Conservation (phyloP, 805 yeast genomes). For the Ogataea nakhonphanomensis region DNA sequence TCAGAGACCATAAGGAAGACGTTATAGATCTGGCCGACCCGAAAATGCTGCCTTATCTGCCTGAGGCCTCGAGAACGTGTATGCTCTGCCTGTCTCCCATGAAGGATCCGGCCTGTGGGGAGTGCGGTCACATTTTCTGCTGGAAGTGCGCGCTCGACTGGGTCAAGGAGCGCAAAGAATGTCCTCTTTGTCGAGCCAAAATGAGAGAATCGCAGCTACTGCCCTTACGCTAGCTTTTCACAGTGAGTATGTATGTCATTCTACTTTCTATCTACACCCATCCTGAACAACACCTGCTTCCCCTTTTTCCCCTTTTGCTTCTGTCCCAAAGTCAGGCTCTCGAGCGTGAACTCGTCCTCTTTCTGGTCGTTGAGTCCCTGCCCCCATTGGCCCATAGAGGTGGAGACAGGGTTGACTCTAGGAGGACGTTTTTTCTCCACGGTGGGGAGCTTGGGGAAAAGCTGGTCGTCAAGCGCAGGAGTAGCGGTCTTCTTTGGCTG, state of each 20-base stretch:
- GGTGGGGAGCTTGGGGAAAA: slow-evolving; percentile 36
- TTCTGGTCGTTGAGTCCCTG: slow-evolving; percentile 2
- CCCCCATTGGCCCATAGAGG: slow-evolving; percentile 34
- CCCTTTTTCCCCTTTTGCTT: slow-evolving; percentile 41
- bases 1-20: slow-evolving; percentile 13
- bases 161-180: slow-evolving; percentile 83
- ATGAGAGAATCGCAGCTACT: slow-evolving; percentile 61
- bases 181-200: slow-evolving; percentile 84
- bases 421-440: slow-evolving; percentile 47
- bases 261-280: slow-evolving; percentile 36
- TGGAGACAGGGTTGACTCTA: slow-evolving; percentile 50
- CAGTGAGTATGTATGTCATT: not conserved
- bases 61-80: slow-evolving; percentile 68
- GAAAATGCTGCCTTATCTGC: slow-evolving; percentile 58
- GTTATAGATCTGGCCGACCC: slow-evolving; percentile 58
- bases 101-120: slow-evolving; percentile 79
- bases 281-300: slow-evolving; percentile 50
- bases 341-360: not conserved
- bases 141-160: slow-evolving; percentile 90
- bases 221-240: slow-evolving; percentile 44
- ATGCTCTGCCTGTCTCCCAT: slow-evolving; percentile 79
- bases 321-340: slow-evolving; percentile 18
- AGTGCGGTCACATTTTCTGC: slow-evolving; percentile 92
- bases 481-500: not conserved
- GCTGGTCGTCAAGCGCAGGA: slow-evolving; percentile 14